Evolutionary conservation across 306 rosid genomes (phyloP).

Genomic region (Crotalaria pallida): DNA sequence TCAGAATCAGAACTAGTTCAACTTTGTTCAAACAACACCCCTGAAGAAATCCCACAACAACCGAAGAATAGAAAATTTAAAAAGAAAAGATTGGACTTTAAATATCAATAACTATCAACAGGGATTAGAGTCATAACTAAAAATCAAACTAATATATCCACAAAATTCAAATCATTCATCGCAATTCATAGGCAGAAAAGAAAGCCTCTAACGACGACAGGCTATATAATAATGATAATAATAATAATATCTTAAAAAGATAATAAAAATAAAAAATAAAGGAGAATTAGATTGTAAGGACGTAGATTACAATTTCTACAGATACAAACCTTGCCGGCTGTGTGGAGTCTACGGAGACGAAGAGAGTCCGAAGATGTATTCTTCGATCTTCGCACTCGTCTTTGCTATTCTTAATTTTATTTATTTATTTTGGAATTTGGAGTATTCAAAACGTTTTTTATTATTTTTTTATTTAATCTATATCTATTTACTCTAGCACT

Average conservation of each 20-base stretch:
- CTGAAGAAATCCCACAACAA: not conserved
- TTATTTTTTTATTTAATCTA: too few species aligned
- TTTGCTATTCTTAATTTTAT: not conserved
- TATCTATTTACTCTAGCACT: too few species aligned
- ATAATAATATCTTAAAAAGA: not conserved
- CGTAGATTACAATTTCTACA: not conserved
- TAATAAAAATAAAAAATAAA: not conserved
- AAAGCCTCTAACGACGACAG: not conserved
- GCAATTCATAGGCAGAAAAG: not conserved
- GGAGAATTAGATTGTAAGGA: not conserved
- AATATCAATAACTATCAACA: not conserved
- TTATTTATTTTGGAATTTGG: too few species aligned
- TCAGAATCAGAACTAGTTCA: constrained; percentile 19
- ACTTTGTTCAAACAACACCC: not conserved
- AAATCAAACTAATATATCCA: not conserved
- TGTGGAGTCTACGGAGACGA: not conserved
- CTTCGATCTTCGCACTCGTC: not conserved
- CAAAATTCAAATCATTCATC: not conserved
- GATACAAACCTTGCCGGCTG: constrained; percentile 16
- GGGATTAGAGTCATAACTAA: not conserved
- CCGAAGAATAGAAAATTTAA: not conserved
- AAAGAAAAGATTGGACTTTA: not conserved
- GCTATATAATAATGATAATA: too few species aligned
- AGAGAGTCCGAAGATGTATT: not conserved
- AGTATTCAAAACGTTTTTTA: not conserved